Conservation (phyloP, 2,329 filamentous ascomycete genomes). For the Paecilomyces dactylethromorphus region DNA sequence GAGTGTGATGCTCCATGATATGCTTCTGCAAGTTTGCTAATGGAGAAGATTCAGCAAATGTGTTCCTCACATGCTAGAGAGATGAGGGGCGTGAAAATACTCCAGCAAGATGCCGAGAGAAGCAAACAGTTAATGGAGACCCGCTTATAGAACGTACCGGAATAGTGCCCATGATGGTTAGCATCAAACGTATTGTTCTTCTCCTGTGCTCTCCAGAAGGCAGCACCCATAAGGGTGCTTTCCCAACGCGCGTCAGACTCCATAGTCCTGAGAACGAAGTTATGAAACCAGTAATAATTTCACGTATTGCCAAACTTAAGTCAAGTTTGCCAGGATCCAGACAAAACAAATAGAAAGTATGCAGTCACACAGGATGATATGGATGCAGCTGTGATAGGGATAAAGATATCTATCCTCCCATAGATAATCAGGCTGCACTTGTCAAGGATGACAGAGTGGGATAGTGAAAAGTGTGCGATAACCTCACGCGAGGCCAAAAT, state of each 20-base stretch:
- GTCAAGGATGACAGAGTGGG: not conserved
- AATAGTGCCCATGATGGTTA: not conserved
- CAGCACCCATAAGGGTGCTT: slow-evolving; percentile 17
- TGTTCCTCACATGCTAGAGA: not conserved
- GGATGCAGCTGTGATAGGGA: not conserved
- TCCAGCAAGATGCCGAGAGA: not conserved
- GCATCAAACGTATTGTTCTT: slow-evolving; percentile 2
- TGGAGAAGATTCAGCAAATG: not conserved
- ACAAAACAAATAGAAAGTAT: not conserved
- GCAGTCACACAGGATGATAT: not conserved
- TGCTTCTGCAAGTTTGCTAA: not conserved
- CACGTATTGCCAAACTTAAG: not conserved
- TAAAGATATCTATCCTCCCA: not conserved
- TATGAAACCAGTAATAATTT: not conserved
- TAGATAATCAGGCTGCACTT: not conserved
- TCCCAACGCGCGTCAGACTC: slow-evolving; percentile 12
- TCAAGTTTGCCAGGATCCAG: not conserved
- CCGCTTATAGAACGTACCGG: not conserved
- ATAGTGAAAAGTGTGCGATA: not conserved
- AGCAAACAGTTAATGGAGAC: slow-evolving; percentile 4
- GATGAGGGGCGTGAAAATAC: not conserved
- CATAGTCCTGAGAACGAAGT: not conserved
- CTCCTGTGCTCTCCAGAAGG: slow-evolving; percentile 20
- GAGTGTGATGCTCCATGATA: not conserved
- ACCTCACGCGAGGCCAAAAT: not conserved